Conservation (phyloP, 805 yeast genomes). For the Cyberlindnera xishuangbannaensis region DNA sequence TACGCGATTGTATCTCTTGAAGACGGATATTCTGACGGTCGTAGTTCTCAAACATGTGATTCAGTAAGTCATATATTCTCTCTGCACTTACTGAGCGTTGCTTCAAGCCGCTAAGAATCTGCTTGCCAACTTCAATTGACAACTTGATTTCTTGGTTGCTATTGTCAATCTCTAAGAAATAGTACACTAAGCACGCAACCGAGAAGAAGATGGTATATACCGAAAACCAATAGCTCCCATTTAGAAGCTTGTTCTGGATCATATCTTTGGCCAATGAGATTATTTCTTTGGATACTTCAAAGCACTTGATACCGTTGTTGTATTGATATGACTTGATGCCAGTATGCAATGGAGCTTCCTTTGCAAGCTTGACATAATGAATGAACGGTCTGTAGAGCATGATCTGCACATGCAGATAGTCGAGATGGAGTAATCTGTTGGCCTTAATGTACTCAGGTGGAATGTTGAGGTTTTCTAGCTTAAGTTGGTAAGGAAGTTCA, state of each 20-base stretch:
- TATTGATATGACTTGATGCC: slow-evolving; percentile 37
- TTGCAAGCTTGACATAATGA: slow-evolving; percentile 44
- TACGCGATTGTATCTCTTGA: slow-evolving; percentile 13
- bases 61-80: slow-evolving; percentile 72
- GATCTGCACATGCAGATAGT: slow-evolving; percentile 75
- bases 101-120: slow-evolving; percentile 61
- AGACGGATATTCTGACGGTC: slow-evolving; percentile 61
- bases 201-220: slow-evolving; percentile 89
- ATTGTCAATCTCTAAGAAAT: slow-evolving; percentile 40
- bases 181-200: slow-evolving; percentile 81
- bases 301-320: slow-evolving; percentile 77
- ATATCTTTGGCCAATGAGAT: slow-evolving; percentile 75
- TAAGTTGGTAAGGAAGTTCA: slow-evolving; percentile 63
- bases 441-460: slow-evolving; percentile 55
- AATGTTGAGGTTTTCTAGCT: slow-evolving; percentile 37
- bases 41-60: slow-evolving; percentile 70
- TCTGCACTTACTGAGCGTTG: slow-evolving; percentile 72
- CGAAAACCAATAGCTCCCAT: slow-evolving; percentile 94
- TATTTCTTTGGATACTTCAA: slow-evolving; percentile 75
- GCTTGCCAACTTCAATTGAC: slow-evolving; percentile 77
- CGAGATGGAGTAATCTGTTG: slow-evolving; percentile 65
- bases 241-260: slow-evolving; percentile 62
- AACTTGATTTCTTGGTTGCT: slow-evolving; percentile 48
- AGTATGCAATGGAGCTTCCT: slow-evolving; percentile 34
- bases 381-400: slow-evolving; percentile 87